Base-by-base conservation (phyloP, 2,329 filamentous ascomycete species). In the Stagonosporopsis tanaceti region DNA sequence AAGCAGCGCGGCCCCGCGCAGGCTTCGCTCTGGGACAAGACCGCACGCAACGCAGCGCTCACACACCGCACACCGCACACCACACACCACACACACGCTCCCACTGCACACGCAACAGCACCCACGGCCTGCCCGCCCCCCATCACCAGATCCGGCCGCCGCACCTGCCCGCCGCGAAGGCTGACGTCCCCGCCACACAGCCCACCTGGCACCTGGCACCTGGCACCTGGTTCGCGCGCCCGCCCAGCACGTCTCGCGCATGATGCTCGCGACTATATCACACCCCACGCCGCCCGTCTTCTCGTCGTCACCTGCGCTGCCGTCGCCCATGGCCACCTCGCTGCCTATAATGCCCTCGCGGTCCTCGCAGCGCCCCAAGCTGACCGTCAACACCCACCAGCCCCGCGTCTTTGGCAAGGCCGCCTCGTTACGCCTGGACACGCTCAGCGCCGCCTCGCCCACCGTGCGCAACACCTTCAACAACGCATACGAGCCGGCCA, bases 381-480 rank as follows among this genome's bases (percentile, higher is more conserved):
- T 89, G 47, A 85, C 84, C 37, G 79, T 89, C 50, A 84, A 88
- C 75, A 88, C 86, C 12, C 75, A 81, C 12, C 77, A 80, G 47
- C 65, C 75, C 11, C 71, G 76, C 55, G 80, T 81, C 22, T 85
- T 85, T 69, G 83, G 83, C 54, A 85, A 81, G 60, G 80, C 79
- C 35, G 80, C 81, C 24, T 82, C 81, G 52, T 73, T 87, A 42
- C 80, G 83, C 14, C 77, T 85, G 45, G 79, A 83, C 41, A 82
- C 82, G 2, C 75, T 85, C 22, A 82, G 82, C 47, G 78, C 83
- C n/a, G 80, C 82, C 28, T 87, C 86, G 7, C 86, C 86, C 11
- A 88, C 86, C 1, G 77, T 81, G 39, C 79, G 83, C 65, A 88
- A 88, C 72, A 88, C 86, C 48, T 86, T 87, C 68, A 81, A 78